A percentile compares a stretch with the other conserved stretches of the same genome.
phyloP scores from a whole-genome alignment of 2,329 filamentous ascomycete species.

The Canariomyces notabilis region DNA sequence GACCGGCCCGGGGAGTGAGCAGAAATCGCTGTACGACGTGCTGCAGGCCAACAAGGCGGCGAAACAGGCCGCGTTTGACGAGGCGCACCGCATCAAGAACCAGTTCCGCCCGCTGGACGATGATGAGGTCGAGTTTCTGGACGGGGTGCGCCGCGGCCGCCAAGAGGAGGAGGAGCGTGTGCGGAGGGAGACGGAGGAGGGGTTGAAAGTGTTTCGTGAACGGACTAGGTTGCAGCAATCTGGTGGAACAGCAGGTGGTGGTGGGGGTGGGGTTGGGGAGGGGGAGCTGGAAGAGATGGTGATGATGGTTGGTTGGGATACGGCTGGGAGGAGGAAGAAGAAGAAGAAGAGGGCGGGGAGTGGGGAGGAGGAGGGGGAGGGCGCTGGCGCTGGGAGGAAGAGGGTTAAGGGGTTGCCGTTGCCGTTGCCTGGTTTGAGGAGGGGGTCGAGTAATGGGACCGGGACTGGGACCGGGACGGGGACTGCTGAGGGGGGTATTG shows the following conservation, averaged over 20 bases:
- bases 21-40: slow-evolving; percentile 66
- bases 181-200: slow-evolving; percentile 51
- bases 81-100: slow-evolving; percentile 64
- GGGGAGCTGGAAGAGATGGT: slow-evolving; percentile 33
- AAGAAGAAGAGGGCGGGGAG: slow-evolving; percentile 27
- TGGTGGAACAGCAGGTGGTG: slow-evolving; percentile 8
- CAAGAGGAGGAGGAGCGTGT: slow-evolving; percentile 50
- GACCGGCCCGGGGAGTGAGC: slow-evolving; percentile 38
- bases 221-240: slow-evolving; percentile 35
- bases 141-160: slow-evolving; percentile 48
- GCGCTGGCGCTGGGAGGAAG: slow-evolving; percentile 5
- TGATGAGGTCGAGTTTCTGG: slow-evolving; percentile 72
- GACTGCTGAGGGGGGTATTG: slow-evolving; percentile 6
- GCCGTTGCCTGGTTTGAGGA: slow-evolving; percentile 30
- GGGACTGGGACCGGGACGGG: slow-evolving; percentile 23
- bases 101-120: slow-evolving; percentile 75
- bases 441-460: slow-evolving; percentile 13
- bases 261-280: slow-evolving; percentile 22
- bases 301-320: slow-evolving; percentile 28
- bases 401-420: slow-evolving; percentile 9
- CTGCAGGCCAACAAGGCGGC: slow-evolving; percentile 80
- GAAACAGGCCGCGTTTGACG: slow-evolving; percentile 78
- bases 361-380: slow-evolving; percentile 35
- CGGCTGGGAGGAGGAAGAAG: slow-evolving; percentile 32
- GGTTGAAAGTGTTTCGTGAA: slow-evolving; percentile 51